Base-by-base conservation (phyloP, 2,329 filamentous ascomycete genomes). In the Aureobasidium sp. region DNA sequence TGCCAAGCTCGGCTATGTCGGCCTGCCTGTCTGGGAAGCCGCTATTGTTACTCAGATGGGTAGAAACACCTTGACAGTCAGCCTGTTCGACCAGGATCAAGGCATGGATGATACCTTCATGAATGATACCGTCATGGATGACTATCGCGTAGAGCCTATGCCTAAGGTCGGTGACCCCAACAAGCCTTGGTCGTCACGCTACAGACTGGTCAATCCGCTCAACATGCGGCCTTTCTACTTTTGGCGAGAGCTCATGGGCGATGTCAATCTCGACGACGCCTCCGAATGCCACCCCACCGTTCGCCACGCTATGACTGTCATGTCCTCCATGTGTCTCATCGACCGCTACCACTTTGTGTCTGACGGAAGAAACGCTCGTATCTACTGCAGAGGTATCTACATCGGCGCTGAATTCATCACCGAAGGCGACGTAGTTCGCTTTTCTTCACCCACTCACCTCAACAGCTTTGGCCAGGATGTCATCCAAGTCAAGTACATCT, bases 101-200 rank as follows among this genome's bases (percentile, higher is more conserved):
- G 37, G 21, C 6, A 6, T 21, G 6, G n/a, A 39, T 7, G n/a
- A 6, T 8, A 6, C 7, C 7, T 12, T 12, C 10, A n/a, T n/a
- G n/a, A n/a, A n/a, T n/a, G n/a, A n/a, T 22, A 10, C 24, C 11
- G 14, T 14, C n/a, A 22, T 14, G 7, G 16, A 74, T 22, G 79
- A 79, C 0, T 77, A 80, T 54, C 74, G 80, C 0, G 68, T 84
- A 1, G 80, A 84, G 58, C 78, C 77, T 0, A 64, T 81, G 11
- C 73, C 79, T 0, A 66, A 79, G 55, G 74, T 76, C 0, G 67
- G 70, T 14, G 54, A 39, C 0, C 57, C 65, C 1, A 70, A 78
- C 58, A 83, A 83, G 60, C 67, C 68, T 5, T 66, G 72, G 2
- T 79, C 76, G 0, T 72, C 75, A 53, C 76, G 77, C 54, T 76